Conservation (phyloP, 2,329 filamentous ascomycete species). For the Trichoderma asperellum region DNA sequence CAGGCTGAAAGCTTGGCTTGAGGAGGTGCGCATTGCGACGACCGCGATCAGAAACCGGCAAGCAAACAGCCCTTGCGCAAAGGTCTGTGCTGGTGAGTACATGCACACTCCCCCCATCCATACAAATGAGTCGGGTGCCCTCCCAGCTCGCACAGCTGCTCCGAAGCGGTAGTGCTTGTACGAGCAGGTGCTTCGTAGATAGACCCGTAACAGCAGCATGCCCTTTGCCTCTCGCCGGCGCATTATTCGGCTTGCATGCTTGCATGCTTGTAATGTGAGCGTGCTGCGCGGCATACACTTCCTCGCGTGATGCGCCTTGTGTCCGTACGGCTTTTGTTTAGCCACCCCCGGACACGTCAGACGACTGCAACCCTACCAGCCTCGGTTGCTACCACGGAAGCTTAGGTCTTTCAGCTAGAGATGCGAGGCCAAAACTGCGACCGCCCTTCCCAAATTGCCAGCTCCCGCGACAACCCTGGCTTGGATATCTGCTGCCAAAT, state of each 20-base stretch:
- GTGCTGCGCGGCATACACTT: background rate
- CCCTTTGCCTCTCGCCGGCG: background rate
- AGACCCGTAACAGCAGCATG: background rate
- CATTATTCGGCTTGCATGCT: background rate
- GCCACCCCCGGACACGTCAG: slow-evolving; percentile 26
- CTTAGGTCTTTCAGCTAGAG: slow-evolving; percentile 26
- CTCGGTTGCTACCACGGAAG: slow-evolving; percentile 26
- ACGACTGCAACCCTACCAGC: slow-evolving; percentile 25
- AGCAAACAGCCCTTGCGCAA: background rate
- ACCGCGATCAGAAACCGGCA: slow-evolving; percentile 3
- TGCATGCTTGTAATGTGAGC: background rate
- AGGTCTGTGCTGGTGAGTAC: background rate
- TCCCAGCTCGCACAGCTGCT: background rate
- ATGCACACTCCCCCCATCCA: background rate
- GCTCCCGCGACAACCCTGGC: slow-evolving; percentile 12
- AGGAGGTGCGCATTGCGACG: slow-evolving; percentile 24
- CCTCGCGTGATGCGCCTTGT: slow-evolving; percentile 14
- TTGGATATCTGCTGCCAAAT: slow-evolving; percentile 2
- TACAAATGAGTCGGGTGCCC: background rate
- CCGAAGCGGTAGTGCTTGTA: background rate
- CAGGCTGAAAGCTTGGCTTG: slow-evolving; percentile 21
- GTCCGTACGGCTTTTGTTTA: slow-evolving; percentile 15
- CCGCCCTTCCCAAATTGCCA: slow-evolving; percentile 3
- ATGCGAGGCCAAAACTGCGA: slow-evolving; percentile 15
- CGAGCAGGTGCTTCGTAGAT: background rate